These are phyloP conservation scores for Aspergillus cavernicola DNA, from an alignment of 495 filamentous ascomycete species.

Conservation along the genomic window DNA sequence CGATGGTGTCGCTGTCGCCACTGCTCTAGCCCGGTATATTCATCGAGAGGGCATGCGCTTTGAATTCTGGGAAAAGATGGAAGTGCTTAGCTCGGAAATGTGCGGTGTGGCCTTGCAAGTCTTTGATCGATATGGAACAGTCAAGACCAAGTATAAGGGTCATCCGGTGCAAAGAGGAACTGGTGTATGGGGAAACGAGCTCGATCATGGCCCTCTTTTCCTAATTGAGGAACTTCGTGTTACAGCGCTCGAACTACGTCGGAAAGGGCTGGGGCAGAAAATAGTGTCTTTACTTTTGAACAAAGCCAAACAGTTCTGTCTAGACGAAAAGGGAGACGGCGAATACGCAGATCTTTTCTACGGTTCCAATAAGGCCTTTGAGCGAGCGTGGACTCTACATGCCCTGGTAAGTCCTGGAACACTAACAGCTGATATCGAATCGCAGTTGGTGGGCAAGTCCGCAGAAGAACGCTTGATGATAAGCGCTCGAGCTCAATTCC, in stretches of 20 bases:
- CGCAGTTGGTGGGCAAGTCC: no score
- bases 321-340: no score
- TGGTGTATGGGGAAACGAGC: constrained; percentile 27
- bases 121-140: constrained; percentile 32
- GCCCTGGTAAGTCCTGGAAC: no score
- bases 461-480: no score
- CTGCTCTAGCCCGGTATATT: constrained; percentile 20
- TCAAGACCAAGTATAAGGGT: constrained; percentile 26
- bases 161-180: constrained; percentile 28
- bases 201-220: constrained; percentile 28
- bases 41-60: constrained; percentile 13
- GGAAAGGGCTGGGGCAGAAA: constrained; percentile 19
- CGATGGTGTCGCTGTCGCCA: constrained; percentile 17
- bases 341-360: no score
- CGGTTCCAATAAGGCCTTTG: no score
- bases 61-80: constrained; percentile 22
- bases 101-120: constrained; percentile 18
- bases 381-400: no score
- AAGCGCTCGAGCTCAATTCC: no score
- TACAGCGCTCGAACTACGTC: constrained; percentile 15
- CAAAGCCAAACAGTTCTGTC: constrained; percentile 10
- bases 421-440: no score
- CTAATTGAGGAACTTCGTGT: constrained; percentile 24
- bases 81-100: constrained; percentile 10
- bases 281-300: constrained; percentile 17